phyloP scores from a whole-genome alignment of 1,139 yeast species.

The Suhomyces bokatorum region DNA sequence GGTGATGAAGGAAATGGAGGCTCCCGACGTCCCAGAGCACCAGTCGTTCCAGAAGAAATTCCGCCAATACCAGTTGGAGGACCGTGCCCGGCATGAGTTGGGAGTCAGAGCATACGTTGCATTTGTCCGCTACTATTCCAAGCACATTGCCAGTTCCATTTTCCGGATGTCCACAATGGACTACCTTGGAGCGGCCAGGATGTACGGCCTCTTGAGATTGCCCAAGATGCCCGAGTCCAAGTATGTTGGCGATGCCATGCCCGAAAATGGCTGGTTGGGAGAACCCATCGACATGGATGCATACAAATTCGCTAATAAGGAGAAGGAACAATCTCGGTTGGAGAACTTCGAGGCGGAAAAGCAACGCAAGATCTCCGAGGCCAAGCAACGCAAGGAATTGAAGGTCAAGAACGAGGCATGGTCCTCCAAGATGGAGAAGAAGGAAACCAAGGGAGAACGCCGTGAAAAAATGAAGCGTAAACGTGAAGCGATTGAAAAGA shows the following conservation, averaged over 20 bases:
- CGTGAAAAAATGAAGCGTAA: slow-evolving; percentile 63
- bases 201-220: slow-evolving; percentile 78
- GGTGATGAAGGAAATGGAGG: slow-evolving; percentile 41
- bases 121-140: slow-evolving; percentile 78
- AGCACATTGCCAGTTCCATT: slow-evolving; percentile 89
- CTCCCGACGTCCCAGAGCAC: slow-evolving; percentile 27
- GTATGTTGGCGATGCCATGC: slow-evolving; percentile 49
- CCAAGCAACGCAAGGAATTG: slow-evolving; percentile 50
- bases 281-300: slow-evolving; percentile 61
- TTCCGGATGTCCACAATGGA: slow-evolving; percentile 75
- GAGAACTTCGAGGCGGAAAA: slow-evolving; percentile 55
- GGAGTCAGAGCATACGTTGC: slow-evolving; percentile 83
- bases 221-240: slow-evolving; percentile 94
- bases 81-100: slow-evolving; percentile 76
- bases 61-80: slow-evolving; percentile 63
- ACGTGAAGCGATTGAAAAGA: slow-evolving; percentile 63
- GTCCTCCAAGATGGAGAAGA: slow-evolving; percentile 69
- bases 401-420: slow-evolving; percentile 69
- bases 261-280: slow-evolving; percentile 74
- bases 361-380: slow-evolving; percentile 44
- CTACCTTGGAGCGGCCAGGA: slow-evolving; percentile 66
- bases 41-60: slow-evolving; percentile 31
- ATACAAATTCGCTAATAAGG: slow-evolving; percentile 62
- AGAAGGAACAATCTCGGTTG: slow-evolving; percentile 62
- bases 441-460: slow-evolving; percentile 63